Conservation (phyloP, 2,329 filamentous ascomycete genomes). For the Fusarium algeriense region DNA sequence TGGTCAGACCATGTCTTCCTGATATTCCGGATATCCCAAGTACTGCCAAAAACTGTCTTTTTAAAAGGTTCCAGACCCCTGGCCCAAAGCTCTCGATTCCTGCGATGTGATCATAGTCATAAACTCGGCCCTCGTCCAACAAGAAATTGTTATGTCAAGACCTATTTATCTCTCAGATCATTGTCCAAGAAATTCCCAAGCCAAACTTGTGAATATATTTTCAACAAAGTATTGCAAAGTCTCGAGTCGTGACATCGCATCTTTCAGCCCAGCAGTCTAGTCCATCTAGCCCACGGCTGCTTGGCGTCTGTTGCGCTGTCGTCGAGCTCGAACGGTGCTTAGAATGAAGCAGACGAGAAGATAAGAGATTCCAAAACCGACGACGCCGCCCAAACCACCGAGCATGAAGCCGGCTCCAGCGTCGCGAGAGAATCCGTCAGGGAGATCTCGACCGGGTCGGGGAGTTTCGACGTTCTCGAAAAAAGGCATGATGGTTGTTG, state of each 20-base stretch:
- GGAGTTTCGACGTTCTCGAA: neutral
- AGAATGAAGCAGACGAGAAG: conserved; percentile 13
- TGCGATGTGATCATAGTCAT: neutral
- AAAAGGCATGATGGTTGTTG: neutral
- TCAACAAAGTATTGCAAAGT: neutral
- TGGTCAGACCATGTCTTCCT: neutral
- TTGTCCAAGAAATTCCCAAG: neutral
- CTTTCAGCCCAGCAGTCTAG: neutral
- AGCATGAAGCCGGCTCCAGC: conserved; percentile 29
- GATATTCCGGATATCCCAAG: neutral
- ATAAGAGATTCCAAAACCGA: conserved; percentile 28
- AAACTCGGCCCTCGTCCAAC: neutral
- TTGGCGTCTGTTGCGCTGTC: neutral
- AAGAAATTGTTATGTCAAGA: no score
- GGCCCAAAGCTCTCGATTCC: neutral
- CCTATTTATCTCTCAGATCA: no score
- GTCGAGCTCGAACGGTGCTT: neutral
- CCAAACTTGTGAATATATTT: no score
- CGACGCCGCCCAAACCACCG: conserved; percentile 19
- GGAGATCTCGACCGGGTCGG: neutral
- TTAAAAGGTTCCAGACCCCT: neutral
- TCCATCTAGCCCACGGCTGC: neutral
- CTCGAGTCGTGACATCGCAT: neutral
- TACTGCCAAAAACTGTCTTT: neutral
- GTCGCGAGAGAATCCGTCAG: conserved; percentile 11